Evolutionary conservation across 371 early-diverging fungal species (phyloP).

Genomic region (Rhizopus arrhizus): DNA sequence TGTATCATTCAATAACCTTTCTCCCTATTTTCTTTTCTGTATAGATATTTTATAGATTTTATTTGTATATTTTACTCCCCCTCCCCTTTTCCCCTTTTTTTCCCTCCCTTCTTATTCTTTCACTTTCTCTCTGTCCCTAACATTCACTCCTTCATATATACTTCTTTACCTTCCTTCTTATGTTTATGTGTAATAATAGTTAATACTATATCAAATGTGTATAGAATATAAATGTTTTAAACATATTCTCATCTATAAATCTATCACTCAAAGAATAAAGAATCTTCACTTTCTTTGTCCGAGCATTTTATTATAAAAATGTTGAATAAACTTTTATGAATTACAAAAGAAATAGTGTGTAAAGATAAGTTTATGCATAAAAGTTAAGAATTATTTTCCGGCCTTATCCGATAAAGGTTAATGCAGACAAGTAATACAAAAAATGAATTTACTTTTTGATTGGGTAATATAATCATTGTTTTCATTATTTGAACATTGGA

Average conservation of each 20-base stretch:
- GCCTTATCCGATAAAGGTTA: no score
- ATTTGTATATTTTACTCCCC: neutral
- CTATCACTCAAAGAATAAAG: no score
- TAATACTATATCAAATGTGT: neutral
- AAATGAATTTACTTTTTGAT: no score
- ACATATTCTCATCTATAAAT: neutral
- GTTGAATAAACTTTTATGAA: no score
- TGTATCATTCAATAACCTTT: conserved; percentile 37
- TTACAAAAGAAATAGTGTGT: no score
- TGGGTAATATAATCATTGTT: no score
- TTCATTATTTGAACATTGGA: no score
- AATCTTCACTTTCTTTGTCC: no score
- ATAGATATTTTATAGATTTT: conserved; percentile 4
- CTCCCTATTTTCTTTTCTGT: neutral
- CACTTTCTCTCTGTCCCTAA: neutral
- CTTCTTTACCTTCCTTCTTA: neutral
- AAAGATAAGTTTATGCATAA: no score
- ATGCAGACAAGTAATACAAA: no score
- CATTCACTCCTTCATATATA: conserved; percentile 3
- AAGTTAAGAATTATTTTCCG: no score
- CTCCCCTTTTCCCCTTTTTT: neutral
- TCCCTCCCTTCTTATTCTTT: neutral
- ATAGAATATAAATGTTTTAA: neutral
- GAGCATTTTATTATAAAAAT: no score
- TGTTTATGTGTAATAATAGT: conserved; percentile 7